Conservation (phyloP, 306 rosid species). For the Cicer judaicum region DNA sequence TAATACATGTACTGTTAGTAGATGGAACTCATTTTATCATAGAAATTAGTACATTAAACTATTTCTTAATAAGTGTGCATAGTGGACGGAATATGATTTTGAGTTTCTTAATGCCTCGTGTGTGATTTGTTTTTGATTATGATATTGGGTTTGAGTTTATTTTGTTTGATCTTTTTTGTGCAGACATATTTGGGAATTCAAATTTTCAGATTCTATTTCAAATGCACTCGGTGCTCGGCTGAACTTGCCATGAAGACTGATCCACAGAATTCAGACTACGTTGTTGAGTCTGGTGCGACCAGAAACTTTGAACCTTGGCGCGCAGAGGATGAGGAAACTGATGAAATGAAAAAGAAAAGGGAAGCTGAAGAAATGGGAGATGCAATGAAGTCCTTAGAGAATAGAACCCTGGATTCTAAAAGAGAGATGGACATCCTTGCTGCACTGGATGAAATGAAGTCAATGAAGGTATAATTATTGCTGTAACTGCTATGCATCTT, state of each 20-base stretch:
- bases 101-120: slow-evolving; percentile 18
- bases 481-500: slow-evolving; percentile 12
- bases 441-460: slow-evolving; percentile 94
- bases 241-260: slow-evolving; percentile 89
- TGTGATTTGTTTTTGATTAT: slow-evolving; percentile 24
- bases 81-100: too few relatives aligned
- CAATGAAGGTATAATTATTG: slow-evolving; percentile 70
- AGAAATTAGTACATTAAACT: too few relatives aligned
- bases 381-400: slow-evolving; percentile 85
- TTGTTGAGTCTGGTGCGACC: slow-evolving; percentile 81
- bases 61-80: too few relatives aligned
- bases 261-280: slow-evolving; percentile 86
- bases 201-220: slow-evolving; percentile 84
- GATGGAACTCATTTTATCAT: too few relatives aligned
- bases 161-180: slow-evolving; percentile 35
- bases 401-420: slow-evolving; percentile 92
- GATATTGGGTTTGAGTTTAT: background rate
- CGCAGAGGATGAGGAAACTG: slow-evolving; percentile 77
- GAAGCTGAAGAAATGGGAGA: slow-evolving; percentile 88
- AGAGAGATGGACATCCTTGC: slow-evolving; percentile 74
- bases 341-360: slow-evolving; percentile 53
- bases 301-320: slow-evolving; percentile 75
- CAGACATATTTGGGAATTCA: slow-evolving; percentile 91
- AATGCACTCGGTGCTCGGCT: slow-evolving; percentile 86
- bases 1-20: too few relatives aligned